Conservation (phyloP, 2,329 filamentous ascomycete species). For the Ophiostoma quercus region DNA sequence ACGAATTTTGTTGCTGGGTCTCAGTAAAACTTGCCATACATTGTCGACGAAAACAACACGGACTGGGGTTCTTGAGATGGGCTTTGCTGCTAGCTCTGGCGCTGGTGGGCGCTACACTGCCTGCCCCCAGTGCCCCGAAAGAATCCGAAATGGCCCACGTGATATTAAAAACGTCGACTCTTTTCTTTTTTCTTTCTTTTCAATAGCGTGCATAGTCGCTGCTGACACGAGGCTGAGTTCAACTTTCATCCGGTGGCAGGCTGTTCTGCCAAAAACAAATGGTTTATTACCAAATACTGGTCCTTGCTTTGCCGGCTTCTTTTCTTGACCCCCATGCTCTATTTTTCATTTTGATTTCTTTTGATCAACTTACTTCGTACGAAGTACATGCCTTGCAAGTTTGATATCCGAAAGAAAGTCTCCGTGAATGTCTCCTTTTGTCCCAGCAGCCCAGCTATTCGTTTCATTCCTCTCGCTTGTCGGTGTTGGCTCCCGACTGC, state of each 20-base stretch:
- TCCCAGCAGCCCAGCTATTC: neutral
- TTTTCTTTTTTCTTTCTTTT: neutral
- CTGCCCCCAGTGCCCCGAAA: neutral
- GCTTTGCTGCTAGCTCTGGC: neutral
- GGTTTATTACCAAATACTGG: neutral
- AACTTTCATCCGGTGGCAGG: neutral
- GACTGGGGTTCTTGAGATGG: neutral
- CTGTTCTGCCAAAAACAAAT: neutral
- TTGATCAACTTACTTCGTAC: neutral
- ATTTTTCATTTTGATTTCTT: neutral
- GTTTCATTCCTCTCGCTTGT: neutral
- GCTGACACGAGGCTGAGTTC: neutral
- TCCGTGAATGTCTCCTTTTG: neutral
- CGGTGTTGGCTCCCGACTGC: neutral
- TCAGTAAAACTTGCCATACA: neutral
- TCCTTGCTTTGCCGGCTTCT: neutral
- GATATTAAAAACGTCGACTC: neutral
- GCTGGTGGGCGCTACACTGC: neutral
- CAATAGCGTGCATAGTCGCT: neutral
- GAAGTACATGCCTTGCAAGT: too few relatives aligned
- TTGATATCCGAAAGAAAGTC: neutral
- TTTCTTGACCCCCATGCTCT: neutral
- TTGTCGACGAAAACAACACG: slow-evolving; percentile 6
- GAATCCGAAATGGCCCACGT: neutral
- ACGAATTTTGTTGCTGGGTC: neutral